These are phyloP conservation scores for Magnaporthales sp. DNA, from an alignment of 2,329 filamentous ascomycete genomes.

Conservation along the genomic window DNA sequence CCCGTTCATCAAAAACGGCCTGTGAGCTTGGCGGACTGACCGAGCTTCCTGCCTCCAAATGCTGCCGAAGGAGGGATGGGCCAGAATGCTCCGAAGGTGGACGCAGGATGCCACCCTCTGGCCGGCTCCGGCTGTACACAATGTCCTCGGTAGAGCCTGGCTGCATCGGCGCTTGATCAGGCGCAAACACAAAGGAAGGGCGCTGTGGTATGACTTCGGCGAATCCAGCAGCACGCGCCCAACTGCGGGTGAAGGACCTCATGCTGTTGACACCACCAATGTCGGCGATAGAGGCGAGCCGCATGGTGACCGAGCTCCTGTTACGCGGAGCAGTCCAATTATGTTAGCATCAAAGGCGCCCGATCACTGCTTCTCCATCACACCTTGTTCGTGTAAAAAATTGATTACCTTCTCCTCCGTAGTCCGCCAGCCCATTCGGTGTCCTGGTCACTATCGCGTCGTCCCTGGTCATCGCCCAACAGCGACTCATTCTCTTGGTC, in stretches of 20 bases:
- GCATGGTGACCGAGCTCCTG: constrained; percentile 40
- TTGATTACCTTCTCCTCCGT: constrained; percentile 26
- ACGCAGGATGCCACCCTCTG: constrained; percentile 21
- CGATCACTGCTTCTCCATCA: constrained; percentile 10
- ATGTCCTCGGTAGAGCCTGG: constrained; percentile 17
- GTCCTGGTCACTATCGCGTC: constrained; percentile 18
- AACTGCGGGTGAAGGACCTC: constrained; percentile 85
- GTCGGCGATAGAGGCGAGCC: constrained; percentile 51
- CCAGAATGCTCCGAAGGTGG: constrained; percentile 18
- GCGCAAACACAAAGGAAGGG: constrained; percentile 61
- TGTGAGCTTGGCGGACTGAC: neutral
- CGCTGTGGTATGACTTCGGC: constrained; percentile 76
- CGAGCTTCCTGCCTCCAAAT: constrained; percentile 31
- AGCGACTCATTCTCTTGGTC: constrained; percentile 33
- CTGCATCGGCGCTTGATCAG: constrained; percentile 41
- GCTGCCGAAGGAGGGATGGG: constrained; percentile 41
- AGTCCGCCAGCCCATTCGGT: constrained; percentile 8
- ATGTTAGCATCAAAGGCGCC: constrained; percentile 4
- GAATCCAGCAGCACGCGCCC: constrained; percentile 85
- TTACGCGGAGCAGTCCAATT: constrained; percentile 8
- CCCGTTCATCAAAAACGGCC: neutral
- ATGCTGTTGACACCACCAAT: constrained; percentile 90
- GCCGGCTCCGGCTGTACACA: constrained; percentile 30
- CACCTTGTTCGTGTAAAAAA: neutral
- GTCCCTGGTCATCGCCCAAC: constrained; percentile 25